Base-by-base conservation (phyloP, 2,329 filamentous ascomycete genomes). In the Podosphaera xanthii region DNA sequence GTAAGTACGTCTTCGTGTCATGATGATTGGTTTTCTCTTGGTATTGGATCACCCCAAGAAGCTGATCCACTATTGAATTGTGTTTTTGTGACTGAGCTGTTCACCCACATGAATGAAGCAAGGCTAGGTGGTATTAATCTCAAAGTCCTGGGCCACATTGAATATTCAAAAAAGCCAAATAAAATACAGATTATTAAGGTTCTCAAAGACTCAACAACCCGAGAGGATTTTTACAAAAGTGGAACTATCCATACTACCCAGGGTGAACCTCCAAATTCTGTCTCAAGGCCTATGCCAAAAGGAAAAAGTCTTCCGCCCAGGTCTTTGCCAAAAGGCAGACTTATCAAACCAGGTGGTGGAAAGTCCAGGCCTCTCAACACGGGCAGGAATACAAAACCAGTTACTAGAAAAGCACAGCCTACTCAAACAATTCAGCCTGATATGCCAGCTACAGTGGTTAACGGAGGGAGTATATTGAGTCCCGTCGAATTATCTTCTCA, bases 131-230 rank as follows among this genome's bases (percentile, higher is more conserved):
- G 86, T 8, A 79, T 94, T 68, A 88, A 83, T 68, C 73, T 98
- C 55, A 88, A 86, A 71, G 84, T 97, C 62, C 81, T 75, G n/a
- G 84, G 92, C 35, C 78, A 77, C 61, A 90, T 98, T 65, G 87
- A 95, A 69, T 98, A 95, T 71, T 90, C 91, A 69, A 98, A 97
- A 78, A 98, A 98, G 72, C 92, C 92, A 0, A 87, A 87, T 59
- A 98, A 98, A 74, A 79, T 87, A 70, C 86, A 91, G 59, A 73
- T 82, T 4, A 86, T 98, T 68, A 97, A 97, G 74, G 87, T 87
- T 7, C 69, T 94, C 61, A 95, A 94, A 72, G 92, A 98, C 69
- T 83, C 90, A 0, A 79, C 82, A 58, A 78, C 84, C 58, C 73
- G 77, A 2, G 83, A 83, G 55, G 92, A 98, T 71, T 79, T 82